Percentiles rank a stretch among this genome's conserved stretches.
Evolutionary conservation across 2,329 filamentous ascomycete genomes (phyloP).

Genomic region (Penicillium palitans): DNA sequence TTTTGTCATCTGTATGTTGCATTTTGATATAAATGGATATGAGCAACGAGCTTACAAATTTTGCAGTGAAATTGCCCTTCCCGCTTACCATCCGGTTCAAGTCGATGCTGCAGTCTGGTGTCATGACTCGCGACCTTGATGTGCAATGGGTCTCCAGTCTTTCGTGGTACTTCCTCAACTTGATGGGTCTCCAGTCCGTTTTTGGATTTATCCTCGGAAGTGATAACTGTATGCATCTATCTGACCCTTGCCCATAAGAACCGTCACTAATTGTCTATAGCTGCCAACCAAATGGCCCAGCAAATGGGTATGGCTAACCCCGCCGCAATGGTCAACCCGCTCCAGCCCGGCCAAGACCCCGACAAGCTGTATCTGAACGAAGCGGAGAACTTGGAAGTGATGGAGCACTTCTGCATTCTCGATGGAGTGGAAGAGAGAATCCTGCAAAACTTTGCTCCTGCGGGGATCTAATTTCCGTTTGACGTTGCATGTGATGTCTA

Average conservation of each 20-base stretch:
- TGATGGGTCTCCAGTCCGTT: slow-evolving; percentile 94
- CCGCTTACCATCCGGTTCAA: slow-evolving; percentile 98
- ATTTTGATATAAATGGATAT: background rate
- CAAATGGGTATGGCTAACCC: slow-evolving; percentile 76
- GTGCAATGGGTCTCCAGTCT: slow-evolving; percentile 98
- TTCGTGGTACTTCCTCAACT: slow-evolving; percentile 97
- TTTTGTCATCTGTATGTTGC: slow-evolving; percentile 83
- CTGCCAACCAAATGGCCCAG: slow-evolving; percentile 86
- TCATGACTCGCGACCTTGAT: slow-evolving; percentile 93
- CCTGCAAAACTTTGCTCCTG: slow-evolving; percentile 52
- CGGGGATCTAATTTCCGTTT: slow-evolving; percentile 18
- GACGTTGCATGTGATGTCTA: background rate
- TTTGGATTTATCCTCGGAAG: slow-evolving; percentile 96
- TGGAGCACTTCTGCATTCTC: slow-evolving; percentile 89
- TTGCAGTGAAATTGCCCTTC: slow-evolving; percentile 87
- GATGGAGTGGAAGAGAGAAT: slow-evolving; percentile 85
- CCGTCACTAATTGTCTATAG: slow-evolving; percentile 48
- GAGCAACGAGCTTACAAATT: slow-evolving; percentile 11
- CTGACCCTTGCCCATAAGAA: background rate
- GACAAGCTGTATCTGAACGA: slow-evolving; percentile 93
- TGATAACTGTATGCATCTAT: slow-evolving; percentile 73
- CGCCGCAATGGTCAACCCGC: slow-evolving; percentile 67
- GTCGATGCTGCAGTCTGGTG: slow-evolving; percentile 96
- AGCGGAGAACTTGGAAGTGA: slow-evolving; percentile 91
- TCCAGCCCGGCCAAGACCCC: slow-evolving; percentile 88